phyloP scores from a whole-genome alignment of 306 rosid species.

The Luffa aegyptiaca region DNA sequence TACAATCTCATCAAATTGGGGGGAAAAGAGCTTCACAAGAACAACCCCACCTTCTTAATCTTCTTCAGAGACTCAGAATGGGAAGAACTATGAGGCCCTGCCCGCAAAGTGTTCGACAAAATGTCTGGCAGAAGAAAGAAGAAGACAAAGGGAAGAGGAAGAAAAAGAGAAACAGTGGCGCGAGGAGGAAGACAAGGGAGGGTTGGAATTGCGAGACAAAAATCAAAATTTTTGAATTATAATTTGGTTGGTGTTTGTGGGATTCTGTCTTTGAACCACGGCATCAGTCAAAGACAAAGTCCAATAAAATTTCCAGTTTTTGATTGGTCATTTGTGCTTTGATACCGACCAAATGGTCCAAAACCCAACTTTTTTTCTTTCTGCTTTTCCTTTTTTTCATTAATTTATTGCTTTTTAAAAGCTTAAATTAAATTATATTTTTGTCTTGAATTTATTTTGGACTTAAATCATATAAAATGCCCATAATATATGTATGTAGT shows the following conservation, averaged over 20 bases:
- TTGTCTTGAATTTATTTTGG: too few species aligned
- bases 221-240: neutral
- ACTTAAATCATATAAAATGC: too few species aligned
- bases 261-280: neutral
- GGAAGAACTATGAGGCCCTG: neutral
- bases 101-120: slow-evolving; percentile 10
- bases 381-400: neutral
- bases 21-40: neutral
- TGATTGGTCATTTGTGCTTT: neutral
- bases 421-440: too few species aligned
- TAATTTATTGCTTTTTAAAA: neutral
- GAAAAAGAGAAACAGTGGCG: neutral
- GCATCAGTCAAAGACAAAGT: neutral
- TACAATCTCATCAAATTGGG: neutral
- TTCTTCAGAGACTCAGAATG: neutral
- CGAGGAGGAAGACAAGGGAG: neutral
- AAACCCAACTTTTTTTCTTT: neutral
- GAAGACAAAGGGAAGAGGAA: neutral
- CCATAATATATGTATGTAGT: too few species aligned
- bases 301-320: neutral
- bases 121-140: slow-evolving; percentile 15
- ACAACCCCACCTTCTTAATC: neutral
- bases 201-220: neutral
- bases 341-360: neutral
- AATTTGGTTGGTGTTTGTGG: neutral